These are phyloP conservation scores for Vitis riparia DNA, from an alignment of 164 flowering plant species.

Conservation along the genomic window DNA sequence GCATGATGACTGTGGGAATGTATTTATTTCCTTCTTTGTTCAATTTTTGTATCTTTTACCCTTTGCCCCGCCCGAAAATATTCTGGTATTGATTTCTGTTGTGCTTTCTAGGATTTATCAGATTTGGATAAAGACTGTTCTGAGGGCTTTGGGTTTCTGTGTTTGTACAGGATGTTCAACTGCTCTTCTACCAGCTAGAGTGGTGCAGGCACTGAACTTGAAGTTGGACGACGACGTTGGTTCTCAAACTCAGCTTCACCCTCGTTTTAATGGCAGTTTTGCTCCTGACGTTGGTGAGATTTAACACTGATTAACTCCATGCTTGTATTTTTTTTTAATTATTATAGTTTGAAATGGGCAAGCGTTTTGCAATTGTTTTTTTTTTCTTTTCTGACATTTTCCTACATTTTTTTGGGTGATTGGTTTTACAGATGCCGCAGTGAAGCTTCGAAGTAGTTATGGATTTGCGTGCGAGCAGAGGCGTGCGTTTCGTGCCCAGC, in stretches of 20 bases:
- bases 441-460: slow-evolving; percentile 21
- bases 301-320: not conserved
- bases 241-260: slow-evolving; percentile 24
- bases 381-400: not conserved
- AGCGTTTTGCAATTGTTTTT: not conserved
- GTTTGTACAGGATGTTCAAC: slow-evolving; percentile 28
- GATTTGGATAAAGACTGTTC: not conserved
- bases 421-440: slow-evolving; percentile 5
- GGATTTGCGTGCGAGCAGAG: slow-evolving; percentile 19
- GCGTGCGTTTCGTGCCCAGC: slow-evolving; percentile 20
- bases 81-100: no score
- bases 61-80: no score
- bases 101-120: no score
- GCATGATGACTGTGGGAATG: not conserved
- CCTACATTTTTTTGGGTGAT: not conserved
- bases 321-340: not conserved
- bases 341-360: not conserved
- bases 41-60: no score
- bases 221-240: slow-evolving; percentile 50
- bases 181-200: slow-evolving; percentile 43
- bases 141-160: not conserved
- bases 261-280: slow-evolving; percentile 21
- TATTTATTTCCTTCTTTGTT: not conserved
- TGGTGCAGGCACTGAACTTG: slow-evolving; percentile 54
- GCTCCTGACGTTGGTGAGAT: slow-evolving; percentile 30